Conservation (phyloP, 2,329 filamentous ascomycete genomes). For the Ploettnerulaceae sp. region DNA sequence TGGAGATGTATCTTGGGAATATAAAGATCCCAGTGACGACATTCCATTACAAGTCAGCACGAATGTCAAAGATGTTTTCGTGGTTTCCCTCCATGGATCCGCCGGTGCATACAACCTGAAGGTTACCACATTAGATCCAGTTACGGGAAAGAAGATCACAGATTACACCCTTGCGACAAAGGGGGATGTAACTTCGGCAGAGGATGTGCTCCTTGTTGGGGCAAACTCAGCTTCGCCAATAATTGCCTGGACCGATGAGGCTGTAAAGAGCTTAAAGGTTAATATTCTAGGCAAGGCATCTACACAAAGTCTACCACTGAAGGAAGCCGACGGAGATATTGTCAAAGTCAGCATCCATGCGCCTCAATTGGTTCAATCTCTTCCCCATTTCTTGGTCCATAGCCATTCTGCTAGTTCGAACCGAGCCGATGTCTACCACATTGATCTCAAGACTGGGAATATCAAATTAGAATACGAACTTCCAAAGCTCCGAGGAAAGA, state of each 20-base stretch:
- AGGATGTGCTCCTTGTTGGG: slow-evolving; percentile 69
- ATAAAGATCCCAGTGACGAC: slow-evolving; percentile 63
- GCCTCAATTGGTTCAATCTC: slow-evolving; percentile 64
- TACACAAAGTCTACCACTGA: slow-evolving; percentile 50
- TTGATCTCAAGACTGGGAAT: slow-evolving; percentile 64
- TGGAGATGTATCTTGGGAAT: slow-evolving; percentile 76
- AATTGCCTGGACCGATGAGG: slow-evolving; percentile 67
- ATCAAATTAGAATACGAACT: slow-evolving; percentile 77
- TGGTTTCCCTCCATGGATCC: slow-evolving; percentile 68
- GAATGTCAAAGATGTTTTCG: slow-evolving; percentile 66
- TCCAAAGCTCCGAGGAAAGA: slow-evolving; percentile 63
- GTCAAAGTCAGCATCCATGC: slow-evolving; percentile 64
- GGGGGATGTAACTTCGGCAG: slow-evolving; percentile 59
- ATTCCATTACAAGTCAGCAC: slow-evolving; percentile 69
- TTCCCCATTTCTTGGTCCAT: slow-evolving; percentile 81
- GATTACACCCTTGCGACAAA: slow-evolving; percentile 71
- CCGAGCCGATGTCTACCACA: slow-evolving; percentile 81
- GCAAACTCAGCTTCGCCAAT: slow-evolving; percentile 71
- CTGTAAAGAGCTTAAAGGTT: slow-evolving; percentile 58
- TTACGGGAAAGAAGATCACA: slow-evolving; percentile 66
- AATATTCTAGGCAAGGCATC: slow-evolving; percentile 61
- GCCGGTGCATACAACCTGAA: slow-evolving; percentile 70
- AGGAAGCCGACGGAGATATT: slow-evolving; percentile 45
- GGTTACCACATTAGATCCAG: slow-evolving; percentile 66
- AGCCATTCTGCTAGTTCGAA: slow-evolving; percentile 65